A percentile compares a stretch with the other conserved stretches of the same genome.
Conservation (phyloP, 495 filamentous ascomycete species). For the Penicillium maclennaniae region DNA sequence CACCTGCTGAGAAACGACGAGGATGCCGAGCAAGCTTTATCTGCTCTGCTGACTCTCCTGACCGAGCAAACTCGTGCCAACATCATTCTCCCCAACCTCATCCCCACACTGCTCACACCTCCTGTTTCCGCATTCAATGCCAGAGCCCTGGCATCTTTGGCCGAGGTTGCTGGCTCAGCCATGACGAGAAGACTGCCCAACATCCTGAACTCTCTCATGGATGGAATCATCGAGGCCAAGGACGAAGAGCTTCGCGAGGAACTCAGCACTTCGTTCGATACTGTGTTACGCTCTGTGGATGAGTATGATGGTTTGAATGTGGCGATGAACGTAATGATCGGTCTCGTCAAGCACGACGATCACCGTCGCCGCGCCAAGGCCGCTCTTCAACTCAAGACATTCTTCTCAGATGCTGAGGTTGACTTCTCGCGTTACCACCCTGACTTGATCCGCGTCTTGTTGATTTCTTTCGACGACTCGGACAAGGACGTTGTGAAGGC, state of each 20-base stretch:
- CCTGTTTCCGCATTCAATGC: conserved; percentile 97
- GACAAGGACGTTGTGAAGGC: conserved; percentile 86
- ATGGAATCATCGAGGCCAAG: conserved; percentile 74
- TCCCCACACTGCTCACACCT: conserved; percentile 82
- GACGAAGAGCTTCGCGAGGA: conserved; percentile 73
- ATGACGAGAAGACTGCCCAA: conserved; percentile 85
- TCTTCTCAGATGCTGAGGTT: conserved; percentile 75
- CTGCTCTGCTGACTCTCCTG: conserved; percentile 85
- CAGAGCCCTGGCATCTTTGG: conserved; percentile 83
- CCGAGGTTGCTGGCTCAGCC: conserved; percentile 80
- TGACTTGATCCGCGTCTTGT: conserved; percentile 81
- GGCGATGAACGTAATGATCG: conserved; percentile 86
- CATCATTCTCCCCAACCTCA: conserved; percentile 92
- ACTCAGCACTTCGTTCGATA: conserved; percentile 75
- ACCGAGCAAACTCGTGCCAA: conserved; percentile 92
- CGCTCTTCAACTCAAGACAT: conserved; percentile 78
- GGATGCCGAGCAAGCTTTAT: conserved; percentile 85
- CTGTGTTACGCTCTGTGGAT: conserved; percentile 86
- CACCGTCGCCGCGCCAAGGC: conserved; percentile 74
- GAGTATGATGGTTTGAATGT: conserved; percentile 94
- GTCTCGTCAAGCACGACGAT: conserved; percentile 86
- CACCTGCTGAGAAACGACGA: conserved; percentile 79
- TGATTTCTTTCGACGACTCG: conserved; percentile 86
- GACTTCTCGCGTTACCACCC: conserved; percentile 94
- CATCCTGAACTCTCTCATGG: conserved; percentile 90